Evolutionary conservation across 176 grass and related monocot genomes (phyloP).

Genomic region (Oryza glaberrima): DNA sequence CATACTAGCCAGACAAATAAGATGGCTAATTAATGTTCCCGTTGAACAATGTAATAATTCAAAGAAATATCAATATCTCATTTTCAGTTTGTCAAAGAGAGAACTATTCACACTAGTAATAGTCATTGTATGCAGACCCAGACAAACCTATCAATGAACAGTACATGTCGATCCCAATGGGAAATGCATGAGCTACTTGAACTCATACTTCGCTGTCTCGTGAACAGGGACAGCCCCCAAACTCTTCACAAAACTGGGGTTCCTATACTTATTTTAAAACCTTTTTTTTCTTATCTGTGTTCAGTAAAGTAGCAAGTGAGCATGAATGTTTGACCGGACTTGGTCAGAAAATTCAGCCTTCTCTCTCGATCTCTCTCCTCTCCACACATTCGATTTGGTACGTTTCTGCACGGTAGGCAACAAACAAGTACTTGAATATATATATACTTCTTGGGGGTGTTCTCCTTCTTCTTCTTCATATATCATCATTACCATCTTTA

Average conservation of each 20-base stretch:
- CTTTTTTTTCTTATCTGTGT: conserved; percentile 33
- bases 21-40: conserved; percentile 38
- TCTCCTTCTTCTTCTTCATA: conserved; percentile 1
- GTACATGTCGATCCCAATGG: background rate
- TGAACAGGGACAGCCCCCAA: conserved; percentile 22
- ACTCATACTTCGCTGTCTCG: conserved; percentile 35
- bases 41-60: conserved; percentile 44
- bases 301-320: conserved; percentile 43
- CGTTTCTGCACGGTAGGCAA: conserved; percentile 42
- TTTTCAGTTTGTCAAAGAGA: conserved; percentile 42
- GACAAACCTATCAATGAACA: conserved; percentile 33
- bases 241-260: conserved; percentile 39
- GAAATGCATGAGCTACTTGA: conserved; percentile 25
- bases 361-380: background rate
- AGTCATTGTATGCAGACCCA: conserved; percentile 23
- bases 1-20: conserved; percentile 22
- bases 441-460: background rate
- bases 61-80: background rate
- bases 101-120: conserved; percentile 35
- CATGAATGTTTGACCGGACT: conserved; percentile 86
- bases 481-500: background rate
- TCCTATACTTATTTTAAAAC: background rate
- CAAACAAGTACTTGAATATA: conserved; percentile 44
- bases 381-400: conserved; percentile 49
- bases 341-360: conserved; percentile 58